Evolutionary conservation across 192 early-diverging fungal species (phyloP), one percentile per base, ranked within the genome.

Genomic region (Backusella morwellensis): DNA sequence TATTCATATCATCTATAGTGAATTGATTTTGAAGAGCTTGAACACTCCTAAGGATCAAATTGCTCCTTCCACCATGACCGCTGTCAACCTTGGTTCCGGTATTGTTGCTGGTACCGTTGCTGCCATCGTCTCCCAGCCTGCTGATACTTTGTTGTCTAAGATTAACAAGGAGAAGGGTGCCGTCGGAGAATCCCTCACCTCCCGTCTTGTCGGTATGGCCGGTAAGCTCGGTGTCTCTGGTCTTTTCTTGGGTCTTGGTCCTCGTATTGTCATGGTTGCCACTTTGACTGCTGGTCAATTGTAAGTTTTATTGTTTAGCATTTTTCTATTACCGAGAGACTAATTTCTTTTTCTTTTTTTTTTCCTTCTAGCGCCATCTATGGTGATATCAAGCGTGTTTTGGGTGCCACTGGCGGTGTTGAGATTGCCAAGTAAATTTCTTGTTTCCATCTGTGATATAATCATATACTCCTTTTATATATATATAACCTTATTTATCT

Each of bases 91-190:
- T 68, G 78, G 78, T 26, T 66, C 89, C 50, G 90, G 90, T 89
- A 78, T 92, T 68, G 87, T 92, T 79, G 87, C 91, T 75, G 91
- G 91, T 90, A 82, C 87, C 56, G 87, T 85, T 73, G 91, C 91
- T 68, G 91, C 91, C 77, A 76, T 92, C 50, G 84, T 92, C 72
- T 91, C 90, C 50, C 89, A 91, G 74, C 90, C 89, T 47, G 91
- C 91, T 73, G 91, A 92, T 83, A 92, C 91, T 76, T 79, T 92
- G 29, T 84, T 92, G 42, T 91, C 90, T 79, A 88, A 89, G 88
- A 89, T 92, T 80, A 91, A 91, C 90, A 92, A 92, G 87, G 67
- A 84, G 41, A 87, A 89, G 83, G 89, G 90, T 72, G 86, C 81
- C 77, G 84, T 72, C 21, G 91, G 90, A 54, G 81, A 83, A 70